Conservation (phyloP, 352 stramenopile species). For the Phytophthora agathidicida region DNA sequence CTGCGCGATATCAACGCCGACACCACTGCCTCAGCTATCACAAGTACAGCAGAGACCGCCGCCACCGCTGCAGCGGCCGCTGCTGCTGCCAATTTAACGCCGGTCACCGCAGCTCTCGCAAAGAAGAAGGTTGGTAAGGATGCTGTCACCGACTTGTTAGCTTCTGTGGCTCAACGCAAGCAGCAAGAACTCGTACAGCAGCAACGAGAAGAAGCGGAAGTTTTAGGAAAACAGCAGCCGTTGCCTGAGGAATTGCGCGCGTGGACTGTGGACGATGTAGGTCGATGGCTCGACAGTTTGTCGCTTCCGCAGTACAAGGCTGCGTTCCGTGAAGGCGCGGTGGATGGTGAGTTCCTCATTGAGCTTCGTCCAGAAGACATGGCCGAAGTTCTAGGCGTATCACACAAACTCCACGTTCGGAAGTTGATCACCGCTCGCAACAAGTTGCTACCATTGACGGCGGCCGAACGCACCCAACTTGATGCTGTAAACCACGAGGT, state of each 20-base stretch:
- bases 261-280: slow-evolving; percentile 93
- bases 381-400: slow-evolving; percentile 89
- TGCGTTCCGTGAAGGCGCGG: slow-evolving; percentile 88
- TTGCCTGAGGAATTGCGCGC: slow-evolving; percentile 75
- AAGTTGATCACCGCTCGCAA: slow-evolving; percentile 90
- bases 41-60: slow-evolving; percentile 88
- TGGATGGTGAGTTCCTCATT: slow-evolving; percentile 93
- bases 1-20: slow-evolving; percentile 94
- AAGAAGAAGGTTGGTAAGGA: slow-evolving; percentile 73
- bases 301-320: slow-evolving; percentile 91
- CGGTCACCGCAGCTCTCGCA: slow-evolving; percentile 26
- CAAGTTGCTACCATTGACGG: slow-evolving; percentile 87
- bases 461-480: slow-evolving; percentile 76
- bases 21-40: slow-evolving; percentile 89
- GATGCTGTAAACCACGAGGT: slow-evolving; percentile 64
- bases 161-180: slow-evolving; percentile 71
- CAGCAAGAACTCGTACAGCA: slow-evolving; percentile 70
- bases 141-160: slow-evolving; percentile 66
- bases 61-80: slow-evolving; percentile 86
- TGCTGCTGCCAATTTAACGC: slow-evolving; percentile 88
- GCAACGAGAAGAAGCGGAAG: slow-evolving; percentile 64
- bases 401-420: slow-evolving; percentile 92
- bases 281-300: slow-evolving; percentile 92
- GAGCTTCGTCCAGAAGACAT: slow-evolving; percentile 93
- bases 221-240: slow-evolving; percentile 58